Evolutionary conservation across 1,284 basidiomycete genomes (phyloP), one percentile per base, ranked within the genome.

Genomic region (Austroboletus niveus): DNA sequence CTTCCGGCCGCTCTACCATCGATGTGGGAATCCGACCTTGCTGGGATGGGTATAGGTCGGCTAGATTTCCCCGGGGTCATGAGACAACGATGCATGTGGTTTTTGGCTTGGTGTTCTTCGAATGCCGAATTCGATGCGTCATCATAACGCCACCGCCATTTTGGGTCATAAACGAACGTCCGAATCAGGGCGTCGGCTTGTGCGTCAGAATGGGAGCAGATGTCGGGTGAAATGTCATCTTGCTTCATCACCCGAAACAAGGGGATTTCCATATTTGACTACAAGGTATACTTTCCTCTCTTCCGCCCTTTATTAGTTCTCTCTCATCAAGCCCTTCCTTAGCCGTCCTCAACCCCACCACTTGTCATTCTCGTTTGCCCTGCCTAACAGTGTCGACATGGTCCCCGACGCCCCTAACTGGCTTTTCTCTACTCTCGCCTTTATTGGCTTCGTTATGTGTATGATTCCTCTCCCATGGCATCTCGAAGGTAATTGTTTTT

Each of bases 401-500:
- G 54, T 60, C 52, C 11, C 55, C 44, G 51, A 58, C 49, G 52
- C 59, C 42, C 59, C 64, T 8, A 63, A 60, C 41, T 62, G 55
- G 67, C 20, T 70, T 7, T 68, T 74, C 47, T 69, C 71, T 15
- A 36, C 63, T 5, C 57, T 57, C 42, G 62, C 74, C 27, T 74
- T 78, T 51, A 38, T 76, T 24, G 59, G 65, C 34, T 69, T 73
- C 29, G 3, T 68, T 7, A 53, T 72, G 9, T 59, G 71, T 4
- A 71, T 76, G 42, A 58, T 77, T 17, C 74, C 75, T 12, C 60
- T 78, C 14, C 74, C 78, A 15, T 76, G 72, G 70, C 74, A 77
- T 53, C 70, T 75, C 62, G 72, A 78, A 60, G 65, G 65, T 69
- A 40, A 36, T 4, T 39, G 40, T n/a, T 22, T 38, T 45, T 42